A percentile compares a stretch with the other conserved stretches of the same genome.
These are phyloP conservation scores for Mycena venus DNA, from an alignment of 768 basidiomycete genomes.

Conservation along the genomic window DNA sequence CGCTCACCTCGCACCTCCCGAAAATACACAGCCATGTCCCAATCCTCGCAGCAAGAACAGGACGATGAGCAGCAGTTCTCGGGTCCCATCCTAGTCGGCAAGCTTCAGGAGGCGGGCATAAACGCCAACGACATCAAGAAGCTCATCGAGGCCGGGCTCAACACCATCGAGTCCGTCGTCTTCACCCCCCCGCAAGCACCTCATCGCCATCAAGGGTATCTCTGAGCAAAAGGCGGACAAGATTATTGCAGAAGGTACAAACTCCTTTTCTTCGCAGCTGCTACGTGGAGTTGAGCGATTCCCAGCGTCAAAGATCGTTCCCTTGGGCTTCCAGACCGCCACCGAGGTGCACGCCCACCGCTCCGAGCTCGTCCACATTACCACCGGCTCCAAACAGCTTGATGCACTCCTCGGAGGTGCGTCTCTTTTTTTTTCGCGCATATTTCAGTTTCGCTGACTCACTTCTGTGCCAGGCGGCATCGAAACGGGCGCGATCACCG, in stretches of 20 bases:
- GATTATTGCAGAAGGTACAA: slow-evolving; percentile 89
- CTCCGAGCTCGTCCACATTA: slow-evolving; percentile 95
- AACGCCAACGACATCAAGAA: slow-evolving; percentile 95
- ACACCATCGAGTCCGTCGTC: slow-evolving; percentile 96
- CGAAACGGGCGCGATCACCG: slow-evolving; percentile 98
- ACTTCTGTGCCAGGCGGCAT: slow-evolving; percentile 76
- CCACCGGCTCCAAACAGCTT: slow-evolving; percentile 95
- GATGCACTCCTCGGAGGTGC: slow-evolving; percentile 95
- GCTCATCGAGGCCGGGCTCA: slow-evolving; percentile 89
- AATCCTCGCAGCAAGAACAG: slow-evolving; percentile 64
- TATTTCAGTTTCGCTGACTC: slow-evolving; percentile 11
- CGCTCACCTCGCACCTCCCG: neutral
- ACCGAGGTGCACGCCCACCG: slow-evolving; percentile 97
- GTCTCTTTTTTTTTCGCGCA: slow-evolving; percentile 29
- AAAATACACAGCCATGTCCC: slow-evolving; percentile 60
- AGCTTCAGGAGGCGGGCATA: slow-evolving; percentile 91
- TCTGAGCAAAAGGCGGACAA: slow-evolving; percentile 98
- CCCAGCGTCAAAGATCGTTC: slow-evolving; percentile 80
- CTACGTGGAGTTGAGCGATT: slow-evolving; percentile 9
- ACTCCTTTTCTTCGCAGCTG: neutral
- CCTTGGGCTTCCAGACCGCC: slow-evolving; percentile 97
- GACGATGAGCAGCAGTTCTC: slow-evolving; percentile 70
- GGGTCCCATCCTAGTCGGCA: slow-evolving; percentile 88
- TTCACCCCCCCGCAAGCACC: slow-evolving; percentile 95
- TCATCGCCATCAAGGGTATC: slow-evolving; percentile 95